A percentile compares a stretch with the other conserved stretches of the same genome.
Evolutionary conservation across 2,329 filamentous ascomycete genomes (phyloP).

Genomic region (Pyrenochaeta sp.): DNA sequence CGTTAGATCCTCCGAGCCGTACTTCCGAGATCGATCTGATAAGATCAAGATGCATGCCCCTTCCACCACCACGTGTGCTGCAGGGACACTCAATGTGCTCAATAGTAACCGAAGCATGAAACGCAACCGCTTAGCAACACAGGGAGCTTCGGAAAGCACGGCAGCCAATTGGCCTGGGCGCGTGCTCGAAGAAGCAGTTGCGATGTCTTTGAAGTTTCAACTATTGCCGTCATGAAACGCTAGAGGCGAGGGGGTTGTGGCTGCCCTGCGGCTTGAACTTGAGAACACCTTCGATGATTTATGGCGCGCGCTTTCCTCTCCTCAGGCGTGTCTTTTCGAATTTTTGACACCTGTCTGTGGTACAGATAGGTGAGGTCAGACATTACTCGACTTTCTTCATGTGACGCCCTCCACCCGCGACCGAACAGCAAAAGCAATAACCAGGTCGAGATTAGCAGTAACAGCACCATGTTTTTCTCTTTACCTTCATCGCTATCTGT

Average conservation of each 20-base stretch:
- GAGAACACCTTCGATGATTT: background rate
- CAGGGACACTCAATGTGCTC: background rate
- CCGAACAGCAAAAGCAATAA: too few relatives aligned
- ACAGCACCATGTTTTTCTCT: conserved; percentile 23
- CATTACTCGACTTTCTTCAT: too few relatives aligned
- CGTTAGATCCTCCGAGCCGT: conserved; percentile 27
- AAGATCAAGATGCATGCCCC: conserved; percentile 28
- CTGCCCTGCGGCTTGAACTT: background rate
- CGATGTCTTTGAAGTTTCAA: conserved; percentile 25
- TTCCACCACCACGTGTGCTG: conserved; percentile 8
- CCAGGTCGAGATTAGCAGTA: conserved; percentile 1
- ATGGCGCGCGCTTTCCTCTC: background rate
- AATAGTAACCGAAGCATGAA: conserved; percentile 14
- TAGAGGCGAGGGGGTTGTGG: background rate
- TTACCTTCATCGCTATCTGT: conserved; percentile 17
- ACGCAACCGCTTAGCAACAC: conserved; percentile 13
- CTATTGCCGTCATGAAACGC: conserved; percentile 18
- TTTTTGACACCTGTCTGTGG: too few relatives aligned
- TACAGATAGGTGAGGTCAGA: too few relatives aligned
- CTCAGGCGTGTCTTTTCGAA: too few relatives aligned
- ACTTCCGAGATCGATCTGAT: conserved; percentile 30
- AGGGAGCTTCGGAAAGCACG: conserved; percentile 20
- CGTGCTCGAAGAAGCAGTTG: conserved; percentile 20
- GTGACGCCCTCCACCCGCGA: too few relatives aligned
- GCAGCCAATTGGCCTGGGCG: conserved; percentile 15